phyloP scores from a whole-genome alignment of 345 rosid genomes.

The Aegle marmelos region DNA sequence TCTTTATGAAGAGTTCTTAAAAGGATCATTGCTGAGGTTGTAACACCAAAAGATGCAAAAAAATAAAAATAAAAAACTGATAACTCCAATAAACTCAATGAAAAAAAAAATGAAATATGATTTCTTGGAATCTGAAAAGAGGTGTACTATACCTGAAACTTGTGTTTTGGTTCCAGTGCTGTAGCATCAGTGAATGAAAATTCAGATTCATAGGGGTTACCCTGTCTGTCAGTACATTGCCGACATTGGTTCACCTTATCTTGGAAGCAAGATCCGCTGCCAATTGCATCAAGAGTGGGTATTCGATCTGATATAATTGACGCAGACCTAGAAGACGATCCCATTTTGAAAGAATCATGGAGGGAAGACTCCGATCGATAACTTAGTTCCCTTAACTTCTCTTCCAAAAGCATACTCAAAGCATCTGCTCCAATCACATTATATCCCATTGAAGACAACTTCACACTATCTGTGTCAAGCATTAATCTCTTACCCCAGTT shows the following conservation, averaged over 20 bases:
- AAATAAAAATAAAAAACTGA: not conserved
- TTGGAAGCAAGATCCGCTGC: slow-evolving; percentile 13
- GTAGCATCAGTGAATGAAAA: slow-evolving; percentile 27
- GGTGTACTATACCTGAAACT: slow-evolving; percentile 44
- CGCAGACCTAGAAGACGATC: slow-evolving; percentile 31
- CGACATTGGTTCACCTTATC: slow-evolving; percentile 17
- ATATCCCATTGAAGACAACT: slow-evolving; percentile 49
- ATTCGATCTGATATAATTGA: slow-evolving; percentile 26
- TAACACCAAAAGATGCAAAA: not conserved
- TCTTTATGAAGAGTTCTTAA: no score
- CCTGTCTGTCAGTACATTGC: slow-evolving; percentile 16
- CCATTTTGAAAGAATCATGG: slow-evolving; percentile 34
- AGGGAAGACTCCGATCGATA: slow-evolving; percentile 51
- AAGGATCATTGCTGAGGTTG: not conserved
- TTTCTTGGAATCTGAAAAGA: not conserved
- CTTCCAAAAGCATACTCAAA: slow-evolving; percentile 74
- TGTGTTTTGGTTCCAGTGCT: slow-evolving; percentile 24
- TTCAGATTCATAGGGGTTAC: slow-evolving; percentile 21
- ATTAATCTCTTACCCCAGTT: slow-evolving; percentile 40
- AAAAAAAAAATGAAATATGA: not conserved
- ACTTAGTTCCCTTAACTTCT: slow-evolving; percentile 76
- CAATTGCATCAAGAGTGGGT: slow-evolving; percentile 19
- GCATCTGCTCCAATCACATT: slow-evolving; percentile 81
- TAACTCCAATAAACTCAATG: not conserved
- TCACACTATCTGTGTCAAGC: slow-evolving; percentile 43